Base-by-base conservation (phyloP, 163 green algal species). In the Chlorella variabilis region DNA sequence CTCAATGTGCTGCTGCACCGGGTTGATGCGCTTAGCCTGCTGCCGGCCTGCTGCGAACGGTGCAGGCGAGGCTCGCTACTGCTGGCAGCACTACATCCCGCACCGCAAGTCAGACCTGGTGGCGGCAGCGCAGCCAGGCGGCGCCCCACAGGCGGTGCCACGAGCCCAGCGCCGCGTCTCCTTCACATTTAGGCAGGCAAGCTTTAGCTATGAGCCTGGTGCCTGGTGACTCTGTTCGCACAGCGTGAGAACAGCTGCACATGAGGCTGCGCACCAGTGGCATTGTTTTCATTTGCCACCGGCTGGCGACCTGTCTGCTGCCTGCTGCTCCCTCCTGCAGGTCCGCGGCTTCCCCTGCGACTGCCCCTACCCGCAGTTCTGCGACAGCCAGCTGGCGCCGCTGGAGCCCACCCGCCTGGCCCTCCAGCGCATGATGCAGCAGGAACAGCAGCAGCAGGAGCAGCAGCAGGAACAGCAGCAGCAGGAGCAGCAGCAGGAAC, bases 81-180 rank as follows among this genome's bases (percentile, higher is more conserved):
- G 56, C 75, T 81, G 75, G 75, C 89, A 96, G 80, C 97, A 99
- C 86, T 98, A 98, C 93, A 98, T 99, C 58, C 96, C 96, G 0
- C 94, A 98, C 86, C 89, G 96, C 34, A 96, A 96, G 87, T 65
- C 78, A 11, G 94, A 98, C 78, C 13, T 79, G 31, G 75, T 98
- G 15, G 80, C 83, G 39, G 83, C 82, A 0, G 69, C 59, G 4
- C 18, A 29, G 11, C 38, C 21, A 29, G 49, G 36, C 3, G 51
- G 34, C 1, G 34, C 34, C 1, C 7, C 73, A 42, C 39, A 83
- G 38, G 63, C 82, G 65, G 65, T 96, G 34, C 83, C 83, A 0
- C 87, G 94, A 2, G 80, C 84, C 0, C 8, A 54, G 15, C 85
- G 90, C 17, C 88, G 95, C 2, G 83, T 95, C 11, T 98, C 94